Evolutionary conservation across 2,329 filamentous ascomycete species (phyloP), one percentile per base, ranked within the genome.

Genomic region (Cercospora zeina): DNA sequence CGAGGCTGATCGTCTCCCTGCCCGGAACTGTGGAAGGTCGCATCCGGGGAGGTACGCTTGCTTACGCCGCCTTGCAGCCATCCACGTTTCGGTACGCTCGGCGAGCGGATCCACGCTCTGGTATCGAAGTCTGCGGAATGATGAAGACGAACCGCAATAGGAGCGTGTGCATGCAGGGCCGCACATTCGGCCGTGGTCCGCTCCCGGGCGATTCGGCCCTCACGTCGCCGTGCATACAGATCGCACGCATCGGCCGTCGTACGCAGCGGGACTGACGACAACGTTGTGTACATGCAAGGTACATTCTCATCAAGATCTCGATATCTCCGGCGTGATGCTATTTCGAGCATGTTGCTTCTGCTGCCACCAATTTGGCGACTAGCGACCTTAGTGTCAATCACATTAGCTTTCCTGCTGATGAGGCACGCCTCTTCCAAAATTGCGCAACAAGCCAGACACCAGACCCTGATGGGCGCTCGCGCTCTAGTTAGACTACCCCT

Each of bases 41-140:
- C 21, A 30, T 56, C 54, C 54, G 54, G 54, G 30, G 36, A 56
- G 54, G 54, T 45, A 56, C 54, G 37, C 54, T 39, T 56, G 19
- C 36, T n/a, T 30, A 42, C 34, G 34, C 34, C 36, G 36, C 19
- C n/a, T 27, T 27, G 49, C 14, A 21, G 31, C 30, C 27, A 34
- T 14, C 27, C 49, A 34, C 49, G 21, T 1, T 27, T 34, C 27
- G 49, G 49, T 34, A 53, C 27, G 9, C 14, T 53, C 49, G 49
- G 49, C 9, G 9, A 21, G 14, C 49, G 49, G n/a, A 13, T 27
- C 49, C 49, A 14, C 5, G 27, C 49, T 31, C 11, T 53, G 49
- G 49, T 53, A 53, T 33, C 27, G 11, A 34, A 53, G 27, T 53
- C 49, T 53, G 49, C 49, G 49, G 27, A 53, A 21, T 53, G 49